A percentile compares a stretch with the other conserved stretches of the same genome.
phyloP scores from a whole-genome alignment of 163 green algal species.

The Volvox carteri region DNA sequence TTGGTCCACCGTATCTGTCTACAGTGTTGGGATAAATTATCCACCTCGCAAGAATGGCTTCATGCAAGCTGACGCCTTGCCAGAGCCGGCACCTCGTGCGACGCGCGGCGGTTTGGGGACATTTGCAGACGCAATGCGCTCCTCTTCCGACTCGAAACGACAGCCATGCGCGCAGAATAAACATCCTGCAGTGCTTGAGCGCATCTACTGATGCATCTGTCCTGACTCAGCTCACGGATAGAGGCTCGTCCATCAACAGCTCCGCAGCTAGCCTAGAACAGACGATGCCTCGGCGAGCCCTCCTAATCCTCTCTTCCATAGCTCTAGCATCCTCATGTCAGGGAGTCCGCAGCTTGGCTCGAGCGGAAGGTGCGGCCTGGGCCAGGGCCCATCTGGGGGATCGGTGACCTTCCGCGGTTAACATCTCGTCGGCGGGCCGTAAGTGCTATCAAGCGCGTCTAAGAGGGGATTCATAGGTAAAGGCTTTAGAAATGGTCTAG shows the following conservation, averaged over 20 bases:
- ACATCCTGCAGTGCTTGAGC: constrained; percentile 32
- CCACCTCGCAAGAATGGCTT: not conserved
- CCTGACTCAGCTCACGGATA: not conserved
- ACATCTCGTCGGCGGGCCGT: too few species aligned
- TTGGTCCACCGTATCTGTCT: not conserved
- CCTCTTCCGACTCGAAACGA: not conserved
- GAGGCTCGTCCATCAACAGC: not conserved
- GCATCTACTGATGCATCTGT: not conserved
- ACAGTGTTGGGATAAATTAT: too few species aligned
- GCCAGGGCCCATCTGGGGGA: too few species aligned
- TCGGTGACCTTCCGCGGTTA: too few species aligned
- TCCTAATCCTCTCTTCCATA: not conserved
- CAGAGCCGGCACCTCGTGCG: constrained; percentile 19
- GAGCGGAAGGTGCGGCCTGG: constrained; percentile 16
- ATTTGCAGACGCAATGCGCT: constrained; percentile 13
- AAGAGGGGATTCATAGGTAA: too few species aligned
- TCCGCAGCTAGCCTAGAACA: not conserved
- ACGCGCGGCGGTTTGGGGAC: not conserved
- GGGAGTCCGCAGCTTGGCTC: not conserved
- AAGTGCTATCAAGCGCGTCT: too few species aligned
- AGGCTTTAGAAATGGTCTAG: too few species aligned
- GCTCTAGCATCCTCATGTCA: not conserved
- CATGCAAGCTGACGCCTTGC: not conserved
- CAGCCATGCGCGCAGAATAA: constrained; percentile 2
- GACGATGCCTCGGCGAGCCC: not conserved